Evolutionary conservation across 495 filamentous ascomycete genomes (phyloP).

Genomic region (Xylaria scruposa): DNA sequence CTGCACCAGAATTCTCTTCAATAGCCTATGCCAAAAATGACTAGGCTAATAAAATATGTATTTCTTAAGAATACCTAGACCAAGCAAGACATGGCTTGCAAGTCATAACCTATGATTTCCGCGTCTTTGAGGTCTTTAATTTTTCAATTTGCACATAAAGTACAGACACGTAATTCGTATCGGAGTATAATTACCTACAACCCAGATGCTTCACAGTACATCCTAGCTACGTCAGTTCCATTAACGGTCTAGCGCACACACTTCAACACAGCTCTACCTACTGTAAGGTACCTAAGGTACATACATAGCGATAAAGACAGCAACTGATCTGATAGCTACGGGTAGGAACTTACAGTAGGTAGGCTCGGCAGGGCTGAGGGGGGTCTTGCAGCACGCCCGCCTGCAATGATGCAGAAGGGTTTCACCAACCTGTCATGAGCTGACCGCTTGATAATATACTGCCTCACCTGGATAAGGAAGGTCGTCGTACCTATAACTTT

Average conservation of each 20-base stretch:
- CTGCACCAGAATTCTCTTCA: not conserved
- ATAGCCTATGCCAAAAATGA: not conserved
- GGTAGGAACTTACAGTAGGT: not conserved
- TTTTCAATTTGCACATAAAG: not conserved
- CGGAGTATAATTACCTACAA: not conserved
- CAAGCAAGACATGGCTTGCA: not conserved
- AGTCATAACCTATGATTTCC: not conserved
- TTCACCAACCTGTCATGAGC: not conserved
- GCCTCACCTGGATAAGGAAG: conserved; percentile 3
- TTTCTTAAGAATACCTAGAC: not conserved
- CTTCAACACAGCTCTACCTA: not conserved
- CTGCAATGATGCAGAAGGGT: conserved; percentile 4
- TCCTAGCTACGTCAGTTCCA: not conserved
- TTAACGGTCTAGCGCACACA: not conserved
- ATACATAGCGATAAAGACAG: not conserved
- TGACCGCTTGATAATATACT: conserved; percentile 8
- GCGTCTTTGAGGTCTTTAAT: not conserved
- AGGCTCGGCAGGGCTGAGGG: conserved; percentile 21
- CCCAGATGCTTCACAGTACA: not conserved
- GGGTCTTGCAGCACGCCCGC: not conserved
- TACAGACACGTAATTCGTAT: not conserved
- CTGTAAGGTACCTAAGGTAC: not conserved
- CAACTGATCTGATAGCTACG: not conserved
- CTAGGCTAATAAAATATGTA: not conserved
- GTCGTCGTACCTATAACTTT: not conserved